Evolutionary conservation across 352 stramenopile genomes (phyloP), one percentile per base, ranked within the genome.

Genomic region (Globisporangium nunn): DNA sequence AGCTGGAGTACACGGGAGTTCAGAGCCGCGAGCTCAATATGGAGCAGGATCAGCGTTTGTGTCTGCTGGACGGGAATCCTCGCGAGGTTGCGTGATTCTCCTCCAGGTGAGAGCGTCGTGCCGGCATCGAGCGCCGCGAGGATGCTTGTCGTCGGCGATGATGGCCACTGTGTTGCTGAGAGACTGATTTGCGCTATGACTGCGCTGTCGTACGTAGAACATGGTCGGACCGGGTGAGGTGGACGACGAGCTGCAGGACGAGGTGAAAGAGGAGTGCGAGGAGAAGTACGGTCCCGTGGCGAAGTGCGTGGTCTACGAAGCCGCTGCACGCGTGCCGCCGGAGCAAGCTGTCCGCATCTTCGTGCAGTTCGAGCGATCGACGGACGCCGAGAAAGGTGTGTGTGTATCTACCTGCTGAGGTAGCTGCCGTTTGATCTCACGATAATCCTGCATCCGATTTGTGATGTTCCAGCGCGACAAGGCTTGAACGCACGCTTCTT

Each of bases 191-290:
- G 23, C 23, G 23, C 23, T 23, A 12, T 58, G 7, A 17, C 41
- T 37, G 33, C 33, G 47, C 35, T 58, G 40, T 46, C 40, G n/a
- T 28, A 96, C 30, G n/a, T 28, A 96, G 82, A 97, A 97, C 68
- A 96, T 97, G 88, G 87, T 97, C 47, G 85, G 75, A 15, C 84
- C 85, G 12, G 87, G 82, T 14, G 85, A 97, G 72, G 89, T 96
- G 6, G 89, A 96, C 59, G 81, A 89, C 28, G 82, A 93, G 39
- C 62, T 97, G 12, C 66, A 95, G 64, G 80, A 81, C 6, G 89
- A 97, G 72, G 87, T 93, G 7, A 92, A 87, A 58, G 81, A 90
- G 44, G 89, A 97, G 62, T 97, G 88, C 54, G 58, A 65, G 1
- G 65, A 74, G 37, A 94, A 84, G 60, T 96, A 96, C 54, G 89